Evolutionary conservation across 2,329 filamentous ascomycete species (phyloP).

Genomic region (Apiospora arundinis): DNA sequence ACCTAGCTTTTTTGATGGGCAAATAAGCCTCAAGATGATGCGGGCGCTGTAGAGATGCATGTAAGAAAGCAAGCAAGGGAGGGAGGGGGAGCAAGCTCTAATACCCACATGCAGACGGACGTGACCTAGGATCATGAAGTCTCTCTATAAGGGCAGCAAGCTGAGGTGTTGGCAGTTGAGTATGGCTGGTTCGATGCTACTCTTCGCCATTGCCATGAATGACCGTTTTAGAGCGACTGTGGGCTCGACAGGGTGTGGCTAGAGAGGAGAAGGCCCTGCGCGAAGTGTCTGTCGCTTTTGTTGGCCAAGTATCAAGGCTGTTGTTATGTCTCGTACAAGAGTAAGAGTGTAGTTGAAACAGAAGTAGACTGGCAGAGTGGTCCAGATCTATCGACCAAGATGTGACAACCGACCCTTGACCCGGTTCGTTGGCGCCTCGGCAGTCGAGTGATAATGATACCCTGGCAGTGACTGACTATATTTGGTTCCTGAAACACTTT

Average conservation of each 20-base stretch:
- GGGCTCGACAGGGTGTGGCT: background rate
- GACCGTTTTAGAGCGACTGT: background rate
- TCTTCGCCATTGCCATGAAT: slow-evolving; percentile 1
- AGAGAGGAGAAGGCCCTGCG: background rate
- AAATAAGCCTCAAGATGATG: slow-evolving; percentile 8
- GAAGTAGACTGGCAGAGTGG: background rate
- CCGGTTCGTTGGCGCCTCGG: slow-evolving; percentile 2
- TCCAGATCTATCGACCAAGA: slow-evolving; percentile 13
- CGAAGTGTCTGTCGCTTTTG: background rate
- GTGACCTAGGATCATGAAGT: background rate
- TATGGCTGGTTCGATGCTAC: background rate
- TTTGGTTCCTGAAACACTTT: slow-evolving; percentile 15
- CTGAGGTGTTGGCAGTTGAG: background rate
- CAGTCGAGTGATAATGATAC: background rate
- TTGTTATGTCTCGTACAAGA: background rate
- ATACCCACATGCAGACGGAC: background rate
- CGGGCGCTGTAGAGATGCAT: background rate
- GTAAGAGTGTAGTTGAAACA: slow-evolving; percentile 5
- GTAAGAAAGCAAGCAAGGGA: background rate
- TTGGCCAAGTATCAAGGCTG: background rate
- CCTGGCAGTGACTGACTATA: background rate
- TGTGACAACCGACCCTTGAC: slow-evolving; percentile 7
- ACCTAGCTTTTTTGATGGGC: background rate
- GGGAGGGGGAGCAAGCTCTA: background rate
- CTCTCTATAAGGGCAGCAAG: background rate